Evolutionary conservation across 1,139 yeast genomes (phyloP).

Genomic region (Tardiomyces digboiensis): DNA sequence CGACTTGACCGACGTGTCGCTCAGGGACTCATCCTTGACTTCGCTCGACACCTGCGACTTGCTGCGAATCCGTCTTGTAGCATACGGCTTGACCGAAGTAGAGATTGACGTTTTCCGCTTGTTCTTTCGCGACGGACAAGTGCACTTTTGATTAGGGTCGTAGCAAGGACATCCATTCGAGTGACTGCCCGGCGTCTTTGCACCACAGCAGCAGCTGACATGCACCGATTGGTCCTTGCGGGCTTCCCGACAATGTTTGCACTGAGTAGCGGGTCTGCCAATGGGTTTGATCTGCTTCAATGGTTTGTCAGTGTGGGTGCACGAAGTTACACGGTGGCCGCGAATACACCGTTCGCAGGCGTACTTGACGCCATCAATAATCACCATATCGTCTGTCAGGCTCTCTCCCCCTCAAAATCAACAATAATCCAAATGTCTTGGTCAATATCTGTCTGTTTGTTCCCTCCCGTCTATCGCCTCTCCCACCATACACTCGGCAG

Average conservation of each 20-base stretch:
- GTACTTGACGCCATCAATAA: conserved; percentile 84
- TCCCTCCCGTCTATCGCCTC: too few relatives aligned
- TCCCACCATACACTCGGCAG: too few relatives aligned
- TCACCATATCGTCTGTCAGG: conserved; percentile 47
- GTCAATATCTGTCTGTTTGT: too few relatives aligned
- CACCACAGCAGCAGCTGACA: conserved; percentile 59
- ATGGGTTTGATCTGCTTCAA: conserved; percentile 90
- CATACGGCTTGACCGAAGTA: not conserved
- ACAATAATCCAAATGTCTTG: too few relatives aligned
- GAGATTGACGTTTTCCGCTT: not conserved
- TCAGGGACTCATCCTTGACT: too few relatives aligned
- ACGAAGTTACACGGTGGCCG: conserved; percentile 91
- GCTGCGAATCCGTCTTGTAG: not conserved
- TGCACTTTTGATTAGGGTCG: not conserved
- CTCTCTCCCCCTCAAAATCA: too few relatives aligned
- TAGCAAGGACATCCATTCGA: not conserved
- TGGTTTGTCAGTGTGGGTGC: conserved; percentile 88
- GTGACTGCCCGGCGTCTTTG: not conserved
- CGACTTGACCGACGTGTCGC: not conserved
- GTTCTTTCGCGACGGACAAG: not conserved
- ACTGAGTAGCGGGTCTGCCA: conserved; percentile 92
- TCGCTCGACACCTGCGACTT: not conserved
- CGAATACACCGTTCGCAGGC: conserved; percentile 96
- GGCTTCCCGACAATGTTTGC: conserved; percentile 77
- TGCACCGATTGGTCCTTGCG: conserved; percentile 64